Percentiles rank a stretch among this genome's conserved stretches.
Conservation (phyloP, 805 yeast genomes). For the Lachancea quebecensis region DNA sequence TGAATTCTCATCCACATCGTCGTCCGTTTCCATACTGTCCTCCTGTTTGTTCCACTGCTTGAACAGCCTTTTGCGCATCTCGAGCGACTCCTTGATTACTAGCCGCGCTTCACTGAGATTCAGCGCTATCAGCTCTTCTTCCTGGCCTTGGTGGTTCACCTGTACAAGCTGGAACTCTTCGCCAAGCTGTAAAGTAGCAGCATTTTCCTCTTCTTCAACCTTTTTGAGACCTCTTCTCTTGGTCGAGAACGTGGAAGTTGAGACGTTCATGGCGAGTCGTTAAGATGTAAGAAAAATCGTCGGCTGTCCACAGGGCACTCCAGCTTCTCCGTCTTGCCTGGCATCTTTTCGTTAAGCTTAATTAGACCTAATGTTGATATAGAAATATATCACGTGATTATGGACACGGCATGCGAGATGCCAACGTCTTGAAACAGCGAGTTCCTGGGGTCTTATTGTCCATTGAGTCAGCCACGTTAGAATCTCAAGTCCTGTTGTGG, state of each 20-base stretch:
- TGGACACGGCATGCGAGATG: no score
- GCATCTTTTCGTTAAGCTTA: no score
- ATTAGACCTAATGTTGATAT: no score
- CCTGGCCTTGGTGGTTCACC: conserved; percentile 71
- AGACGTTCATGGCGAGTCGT: conserved; percentile 58
- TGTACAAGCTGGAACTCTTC: conserved; percentile 86
- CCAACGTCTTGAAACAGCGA: no score
- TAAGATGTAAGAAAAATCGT: no score
- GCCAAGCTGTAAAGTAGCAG: conserved; percentile 79
- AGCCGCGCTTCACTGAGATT: conserved; percentile 87
- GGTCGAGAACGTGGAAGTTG: conserved; percentile 82
- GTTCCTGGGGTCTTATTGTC: no score
- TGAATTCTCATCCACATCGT: conserved; percentile 31
- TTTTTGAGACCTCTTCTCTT: conserved; percentile 65
- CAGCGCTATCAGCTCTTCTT: conserved; percentile 71
- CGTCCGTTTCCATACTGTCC: conserved; percentile 18
- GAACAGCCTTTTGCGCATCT: conserved; percentile 58
- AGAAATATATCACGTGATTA: no score
- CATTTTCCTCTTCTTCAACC: conserved; percentile 85
- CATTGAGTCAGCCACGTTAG: no score
- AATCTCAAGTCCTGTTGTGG: no score
- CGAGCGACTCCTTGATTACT: conserved; percentile 81
- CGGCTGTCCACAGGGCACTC: no score
- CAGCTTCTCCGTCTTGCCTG: no score
- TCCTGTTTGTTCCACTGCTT: conserved; percentile 26